These are phyloP conservation scores for Pistacia vera DNA, from an alignment of 345 rosid genomes.

Conservation along the genomic window DNA sequence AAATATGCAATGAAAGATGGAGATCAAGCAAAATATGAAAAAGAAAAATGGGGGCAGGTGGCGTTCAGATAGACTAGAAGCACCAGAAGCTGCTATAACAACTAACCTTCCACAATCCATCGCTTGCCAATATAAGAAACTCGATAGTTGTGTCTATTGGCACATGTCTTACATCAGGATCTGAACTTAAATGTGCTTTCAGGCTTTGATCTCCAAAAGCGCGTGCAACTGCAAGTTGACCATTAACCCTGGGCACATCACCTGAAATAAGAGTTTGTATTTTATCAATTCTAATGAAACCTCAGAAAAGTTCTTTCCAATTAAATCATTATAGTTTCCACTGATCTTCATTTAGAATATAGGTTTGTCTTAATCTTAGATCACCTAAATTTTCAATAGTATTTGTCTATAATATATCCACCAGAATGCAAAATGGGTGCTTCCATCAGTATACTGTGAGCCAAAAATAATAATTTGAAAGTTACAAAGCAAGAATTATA, in stretches of 20 bases:
- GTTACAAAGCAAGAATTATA: neutral
- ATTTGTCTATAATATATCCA: neutral
- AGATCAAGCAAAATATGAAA: neutral
- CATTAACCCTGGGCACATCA: slow-evolving; percentile 65
- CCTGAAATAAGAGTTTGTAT: slow-evolving; percentile 37
- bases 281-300: slow-evolving; percentile 9
- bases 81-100: slow-evolving; percentile 8
- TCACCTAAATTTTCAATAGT: neutral
- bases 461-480: neutral
- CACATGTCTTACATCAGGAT: slow-evolving; percentile 50
- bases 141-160: slow-evolving; percentile 46
- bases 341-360: neutral
- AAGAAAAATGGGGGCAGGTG: neutral
- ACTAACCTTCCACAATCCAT: slow-evolving; percentile 71
- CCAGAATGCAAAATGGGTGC: too few relatives aligned
- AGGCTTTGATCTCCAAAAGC: slow-evolving; percentile 68
- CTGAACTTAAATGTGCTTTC: slow-evolving; percentile 64
- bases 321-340: too few relatives aligned
- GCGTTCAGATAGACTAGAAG: neutral
- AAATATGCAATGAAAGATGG: neutral
- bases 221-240: slow-evolving; percentile 63
- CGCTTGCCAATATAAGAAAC: slow-evolving; percentile 58
- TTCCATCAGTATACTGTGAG: neutral
- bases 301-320: neutral
- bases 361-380: neutral